Evolutionary conservation across 306 rosid species (phyloP), one percentile per base, ranked within the genome.

Genomic region (Potentilla sterilis): DNA sequence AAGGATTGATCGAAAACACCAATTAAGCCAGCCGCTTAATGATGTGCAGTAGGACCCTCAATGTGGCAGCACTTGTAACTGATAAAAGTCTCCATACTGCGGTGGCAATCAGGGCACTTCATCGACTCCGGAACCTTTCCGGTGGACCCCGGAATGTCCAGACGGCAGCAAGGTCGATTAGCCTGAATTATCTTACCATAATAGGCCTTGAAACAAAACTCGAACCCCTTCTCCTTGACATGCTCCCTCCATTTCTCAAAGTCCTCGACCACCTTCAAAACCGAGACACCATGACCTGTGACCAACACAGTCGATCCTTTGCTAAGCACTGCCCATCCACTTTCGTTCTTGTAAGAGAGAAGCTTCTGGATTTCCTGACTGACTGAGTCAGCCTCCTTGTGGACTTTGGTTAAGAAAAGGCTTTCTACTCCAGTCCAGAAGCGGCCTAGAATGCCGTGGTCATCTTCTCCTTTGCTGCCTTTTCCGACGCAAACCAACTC

Each of bases 31-130:
- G 2, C 28, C 2, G 34, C 75, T 47, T 34, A 77, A 12, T 77
- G 80, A 34, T 77, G 68, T 32, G 66, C 42, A 40, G 24, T 15
- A 2, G 78, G 15, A 51, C 21, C 58, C 37, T 54, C 83, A 19
- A 55, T 58, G 69, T 89, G 90, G 86, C 89, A 86, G 22, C 90
- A 89, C 77, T 86, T 85, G 84, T 85, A 89, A 79, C 84, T 85
- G 69, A 89, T 63, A n/a, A 74, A 86, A 21, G 85, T 78, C 44
- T 87, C 85, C 93, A 89, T 89, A 1, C 69, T 49, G 6, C 88
- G 80, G 13, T 77, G 79, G 57, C 93, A 89, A 9, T 89, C 89
- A 0, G 88, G 88, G 48, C 94, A 89, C 16, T 78, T 72, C 66
- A 89, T 80, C 7, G 16, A 46, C 21, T 79, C 82, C 0, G 91